A percentile compares a stretch with the other conserved stretches of the same genome.
Evolutionary conservation across 2,329 filamentous ascomycete genomes (phyloP).

Genomic region (Cylindrodendrum hubeiense): DNA sequence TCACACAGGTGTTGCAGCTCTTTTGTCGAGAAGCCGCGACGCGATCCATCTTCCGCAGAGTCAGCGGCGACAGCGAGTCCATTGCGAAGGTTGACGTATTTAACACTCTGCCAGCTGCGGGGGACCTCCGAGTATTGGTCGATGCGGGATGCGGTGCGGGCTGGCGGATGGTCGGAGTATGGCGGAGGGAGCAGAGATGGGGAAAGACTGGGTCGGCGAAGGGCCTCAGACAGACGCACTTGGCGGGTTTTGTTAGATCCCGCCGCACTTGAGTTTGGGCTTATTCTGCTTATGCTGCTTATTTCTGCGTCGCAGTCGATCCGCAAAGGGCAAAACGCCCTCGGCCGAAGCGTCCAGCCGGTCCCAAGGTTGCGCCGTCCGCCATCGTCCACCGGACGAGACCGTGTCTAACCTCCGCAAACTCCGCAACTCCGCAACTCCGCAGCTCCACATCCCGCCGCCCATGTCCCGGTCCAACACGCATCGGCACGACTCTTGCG

Average conservation of each 20-base stretch:
- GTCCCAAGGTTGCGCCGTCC: slow-evolving; percentile 33
- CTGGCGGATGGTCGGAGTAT: neutral
- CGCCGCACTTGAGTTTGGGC: neutral
- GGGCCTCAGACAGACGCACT: neutral
- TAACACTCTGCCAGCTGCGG: slow-evolving; percentile 16
- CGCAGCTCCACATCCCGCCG: slow-evolving; percentile 31
- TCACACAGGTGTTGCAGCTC: slow-evolving; percentile 63
- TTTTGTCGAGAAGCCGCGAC: slow-evolving; percentile 61
- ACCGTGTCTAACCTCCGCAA: slow-evolving; percentile 23
- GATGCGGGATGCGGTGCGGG: neutral
- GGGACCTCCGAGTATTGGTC: slow-evolving; percentile 2
- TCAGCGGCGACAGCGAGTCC: slow-evolving; percentile 43
- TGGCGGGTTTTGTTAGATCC: slow-evolving; percentile 8
- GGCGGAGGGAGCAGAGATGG: neutral
- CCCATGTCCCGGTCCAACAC: slow-evolving; percentile 4
- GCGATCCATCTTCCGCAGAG: slow-evolving; percentile 46
- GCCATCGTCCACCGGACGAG: slow-evolving; percentile 2
- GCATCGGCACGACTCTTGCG: neutral
- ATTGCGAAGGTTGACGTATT: slow-evolving; percentile 27
- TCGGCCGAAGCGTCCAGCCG: slow-evolving; percentile 17
- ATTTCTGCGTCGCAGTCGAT: neutral
- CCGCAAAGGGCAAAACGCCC: neutral
- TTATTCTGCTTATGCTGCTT: neutral
- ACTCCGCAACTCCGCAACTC: slow-evolving; percentile 49
- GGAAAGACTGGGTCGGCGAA: neutral